Evolutionary conservation across 140 eudicot genomes (phyloP).

Genomic region (Ambrosia hybrid): DNA sequence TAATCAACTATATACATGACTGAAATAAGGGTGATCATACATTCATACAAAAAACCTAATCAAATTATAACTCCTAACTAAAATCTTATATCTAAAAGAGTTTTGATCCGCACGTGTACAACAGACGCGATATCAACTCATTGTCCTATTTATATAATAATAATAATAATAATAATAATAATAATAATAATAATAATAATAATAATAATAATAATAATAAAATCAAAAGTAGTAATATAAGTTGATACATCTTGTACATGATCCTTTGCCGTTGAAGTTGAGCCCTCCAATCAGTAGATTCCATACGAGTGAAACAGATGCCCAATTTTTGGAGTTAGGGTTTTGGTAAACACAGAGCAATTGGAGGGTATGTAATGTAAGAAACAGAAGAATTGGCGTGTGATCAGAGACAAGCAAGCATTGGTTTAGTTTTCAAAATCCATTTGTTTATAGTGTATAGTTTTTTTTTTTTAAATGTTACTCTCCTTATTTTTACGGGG

Average conservation of each 20-base stretch:
- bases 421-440: too few species aligned
- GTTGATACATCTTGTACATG: neutral
- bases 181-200: neutral
- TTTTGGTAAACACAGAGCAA: slow-evolving; percentile 1
- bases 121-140: too few species aligned
- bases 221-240: neutral
- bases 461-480: too few species aligned
- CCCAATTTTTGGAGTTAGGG: neutral
- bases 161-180: neutral
- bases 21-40: slow-evolving; percentile 1
- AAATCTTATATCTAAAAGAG: too few species aligned
- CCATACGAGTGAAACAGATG: slow-evolving; percentile 34
- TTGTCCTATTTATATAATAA: neutral
- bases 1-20: slow-evolving; percentile 32
- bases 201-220: too few species aligned
- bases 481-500: too few species aligned
- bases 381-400: too few species aligned
- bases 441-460: too few species aligned
- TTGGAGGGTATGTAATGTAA: neutral
- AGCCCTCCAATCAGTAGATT: slow-evolving; percentile 58
- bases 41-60: too few species aligned
- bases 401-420: too few species aligned
- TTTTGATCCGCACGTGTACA: too few species aligned
- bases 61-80: too few species aligned
- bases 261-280: slow-evolving; percentile 48